Percentiles rank a stretch among this genome's conserved stretches.
These are phyloP conservation scores for Phytophthora sojae DNA, from an alignment of 352 stramenopile species.

Conservation along the genomic window DNA sequence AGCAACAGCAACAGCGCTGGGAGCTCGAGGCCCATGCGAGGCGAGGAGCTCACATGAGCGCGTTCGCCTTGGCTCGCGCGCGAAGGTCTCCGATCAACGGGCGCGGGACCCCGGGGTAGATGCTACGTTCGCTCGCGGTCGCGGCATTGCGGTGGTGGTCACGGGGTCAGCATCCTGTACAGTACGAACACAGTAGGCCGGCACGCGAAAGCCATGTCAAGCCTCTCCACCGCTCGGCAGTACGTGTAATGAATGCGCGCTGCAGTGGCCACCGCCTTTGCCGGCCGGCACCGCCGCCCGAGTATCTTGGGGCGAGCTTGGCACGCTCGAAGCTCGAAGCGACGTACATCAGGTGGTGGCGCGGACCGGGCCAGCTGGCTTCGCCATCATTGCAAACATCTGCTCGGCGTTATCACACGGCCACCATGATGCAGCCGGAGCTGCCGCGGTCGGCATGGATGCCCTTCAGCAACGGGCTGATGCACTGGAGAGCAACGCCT, in stretches of 20 bases:
- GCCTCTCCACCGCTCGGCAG: too few relatives aligned
- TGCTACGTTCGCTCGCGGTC: slow-evolving; percentile 5
- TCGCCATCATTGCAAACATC: slow-evolving; percentile 2
- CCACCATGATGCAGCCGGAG: not conserved
- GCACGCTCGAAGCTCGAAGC: not conserved
- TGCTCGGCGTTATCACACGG: slow-evolving; percentile 8
- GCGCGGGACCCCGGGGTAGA: not conserved
- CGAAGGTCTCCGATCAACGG: not conserved
- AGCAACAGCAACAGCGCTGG: too few relatives aligned
- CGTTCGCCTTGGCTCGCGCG: not conserved
- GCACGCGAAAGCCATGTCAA: not conserved
- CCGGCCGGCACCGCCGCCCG: too few relatives aligned
- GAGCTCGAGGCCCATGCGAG: too few relatives aligned
- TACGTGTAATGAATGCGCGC: too few relatives aligned
- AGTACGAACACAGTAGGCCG: slow-evolving; percentile 28
- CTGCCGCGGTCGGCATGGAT: not conserved
- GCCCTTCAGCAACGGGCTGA: not conserved
- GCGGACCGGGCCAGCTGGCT: not conserved
- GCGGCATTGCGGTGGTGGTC: slow-evolving; percentile 24
- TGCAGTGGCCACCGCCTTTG: too few relatives aligned
- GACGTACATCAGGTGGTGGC: slow-evolving; percentile 13
- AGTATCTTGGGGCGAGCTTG: not conserved
- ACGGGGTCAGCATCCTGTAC: slow-evolving; percentile 17
- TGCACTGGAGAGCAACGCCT: not conserved
- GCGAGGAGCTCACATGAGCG: not conserved